phyloP scores from a whole-genome alignment of 805 yeast genomes.

The Osmozyma mogii region DNA sequence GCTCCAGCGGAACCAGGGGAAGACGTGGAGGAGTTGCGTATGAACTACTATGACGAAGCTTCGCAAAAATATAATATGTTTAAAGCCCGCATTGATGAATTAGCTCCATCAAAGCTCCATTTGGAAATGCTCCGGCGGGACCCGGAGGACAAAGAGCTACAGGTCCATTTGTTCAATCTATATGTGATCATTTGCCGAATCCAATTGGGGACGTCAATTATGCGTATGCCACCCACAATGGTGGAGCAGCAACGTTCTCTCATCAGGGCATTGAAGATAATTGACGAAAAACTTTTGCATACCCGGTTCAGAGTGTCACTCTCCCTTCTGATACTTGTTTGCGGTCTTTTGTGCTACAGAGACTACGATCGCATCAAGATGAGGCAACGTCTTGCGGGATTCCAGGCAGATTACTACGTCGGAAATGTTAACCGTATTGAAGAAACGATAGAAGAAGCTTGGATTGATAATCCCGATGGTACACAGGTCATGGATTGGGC shows the following conservation, averaged over 20 bases:
- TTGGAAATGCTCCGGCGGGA: conserved; percentile 4
- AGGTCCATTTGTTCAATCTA: conserved; percentile 11
- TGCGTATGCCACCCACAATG: conserved; percentile 7
- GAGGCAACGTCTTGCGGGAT: not conserved
- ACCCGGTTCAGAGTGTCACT: conserved; percentile 10
- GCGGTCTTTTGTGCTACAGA: not conserved
- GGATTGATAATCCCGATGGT: conserved; percentile 12
- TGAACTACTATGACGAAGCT: conserved; percentile 6
- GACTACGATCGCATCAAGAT: not conserved
- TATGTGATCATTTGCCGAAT: conserved; percentile 8
- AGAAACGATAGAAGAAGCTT: conserved; percentile 11
- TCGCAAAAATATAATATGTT: conserved; percentile 2
- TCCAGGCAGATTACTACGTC: too few relatives aligned
- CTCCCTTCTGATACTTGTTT: conserved; percentile 7
- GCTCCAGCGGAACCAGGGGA: too few relatives aligned
- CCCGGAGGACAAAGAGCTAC: conserved; percentile 6
- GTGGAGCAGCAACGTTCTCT: conserved; percentile 7
- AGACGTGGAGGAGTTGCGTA: conserved; percentile 1
- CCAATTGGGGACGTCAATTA: conserved; percentile 9
- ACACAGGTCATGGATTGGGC: conserved; percentile 12
- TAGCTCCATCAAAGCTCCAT: conserved; percentile 9
- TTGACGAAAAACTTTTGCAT: conserved; percentile 7
- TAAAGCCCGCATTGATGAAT: conserved; percentile 2
- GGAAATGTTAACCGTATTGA: conserved; percentile 13
- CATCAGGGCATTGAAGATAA: conserved; percentile 6